Evolutionary conservation across 1,284 basidiomycete genomes (phyloP), one percentile per base, ranked within the genome.

Genomic region (Ustilago shanxiensis): DNA sequence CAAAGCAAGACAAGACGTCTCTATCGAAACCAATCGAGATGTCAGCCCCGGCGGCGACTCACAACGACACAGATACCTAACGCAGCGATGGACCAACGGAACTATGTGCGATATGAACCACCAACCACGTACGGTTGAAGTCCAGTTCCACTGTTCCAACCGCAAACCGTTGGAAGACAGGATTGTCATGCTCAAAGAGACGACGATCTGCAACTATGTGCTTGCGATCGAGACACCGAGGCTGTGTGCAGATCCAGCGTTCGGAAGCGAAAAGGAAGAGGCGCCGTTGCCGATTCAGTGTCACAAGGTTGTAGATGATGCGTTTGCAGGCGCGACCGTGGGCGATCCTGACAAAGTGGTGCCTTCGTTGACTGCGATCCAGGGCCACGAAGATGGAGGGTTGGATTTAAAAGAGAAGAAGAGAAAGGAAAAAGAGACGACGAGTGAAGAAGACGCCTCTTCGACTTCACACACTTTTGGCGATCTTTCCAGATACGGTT

Each of bases 121-220:
- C 45, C 77, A 83, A 54, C 77, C 70, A 11, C 58, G 82, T 2
- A 77, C 60, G 7, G 69, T 80, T 35, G 82, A 83, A 64, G 79
- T 83, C 8, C 81, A 81, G 59, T 83, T 68, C 44, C 80, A 80
- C 62, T 83, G 82, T 56, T 68, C 75, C 18, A 52, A 66, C 50
- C 50, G 64, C 50, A 65, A 72, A 41, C 63, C 66, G 10, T 56
- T 64, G 37, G 70, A 69, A 13, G 79, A 79, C 31, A 64, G 80
- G 6, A 84, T 84, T 51, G 63, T 76, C 39, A 67, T 80, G 53
- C 68, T 84, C 57, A 83, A 83, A 62, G 82, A 84, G 66, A 81
- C 79, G 20, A 84, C 81, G 14, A 83, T 77, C 28, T 84, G 82
- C 71, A 81, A 79, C 60, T 84, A 84, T 52, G 73, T 80, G 4